Conservation (phyloP, 331 rosid species). For the Cydonia oblonga region DNA sequence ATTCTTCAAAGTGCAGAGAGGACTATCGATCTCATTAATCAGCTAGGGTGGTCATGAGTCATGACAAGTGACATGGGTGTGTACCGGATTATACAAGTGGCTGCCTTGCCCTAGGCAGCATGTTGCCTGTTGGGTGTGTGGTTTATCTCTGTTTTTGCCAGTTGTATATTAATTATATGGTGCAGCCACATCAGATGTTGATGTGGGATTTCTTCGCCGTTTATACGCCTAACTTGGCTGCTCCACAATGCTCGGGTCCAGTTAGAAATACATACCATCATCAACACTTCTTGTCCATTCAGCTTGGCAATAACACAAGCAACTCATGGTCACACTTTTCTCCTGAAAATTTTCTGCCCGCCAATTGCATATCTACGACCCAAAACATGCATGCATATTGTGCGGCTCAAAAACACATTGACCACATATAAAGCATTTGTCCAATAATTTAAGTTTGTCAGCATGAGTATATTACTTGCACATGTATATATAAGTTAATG, state of each 20-base stretch:
- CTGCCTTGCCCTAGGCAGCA: neutral
- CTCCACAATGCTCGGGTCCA: slow-evolving; percentile 5
- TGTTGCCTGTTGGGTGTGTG: neutral
- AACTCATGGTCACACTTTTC: neutral
- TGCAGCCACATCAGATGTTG: neutral
- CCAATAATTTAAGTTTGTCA: neutral
- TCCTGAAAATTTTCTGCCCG: neutral
- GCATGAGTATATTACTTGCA: no score
- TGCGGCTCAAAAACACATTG: neutral
- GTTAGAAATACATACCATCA: neutral
- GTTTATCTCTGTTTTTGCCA: neutral
- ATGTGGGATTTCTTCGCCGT: neutral
- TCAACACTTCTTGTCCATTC: neutral
- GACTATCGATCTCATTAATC: neutral
- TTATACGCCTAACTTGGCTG: slow-evolving; percentile 1
- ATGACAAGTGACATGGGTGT: neutral
- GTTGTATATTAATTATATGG: no score
- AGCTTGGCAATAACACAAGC: neutral
- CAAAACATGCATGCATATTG: neutral
- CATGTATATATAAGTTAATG: no score
- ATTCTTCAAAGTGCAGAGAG: neutral
- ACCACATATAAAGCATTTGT: neutral
- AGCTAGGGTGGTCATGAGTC: neutral
- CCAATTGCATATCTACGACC: neutral
- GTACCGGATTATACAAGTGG: neutral